Evolutionary conservation across 176 grass and related monocot genomes (phyloP).

Genomic region (Musa troglodytarum): DNA sequence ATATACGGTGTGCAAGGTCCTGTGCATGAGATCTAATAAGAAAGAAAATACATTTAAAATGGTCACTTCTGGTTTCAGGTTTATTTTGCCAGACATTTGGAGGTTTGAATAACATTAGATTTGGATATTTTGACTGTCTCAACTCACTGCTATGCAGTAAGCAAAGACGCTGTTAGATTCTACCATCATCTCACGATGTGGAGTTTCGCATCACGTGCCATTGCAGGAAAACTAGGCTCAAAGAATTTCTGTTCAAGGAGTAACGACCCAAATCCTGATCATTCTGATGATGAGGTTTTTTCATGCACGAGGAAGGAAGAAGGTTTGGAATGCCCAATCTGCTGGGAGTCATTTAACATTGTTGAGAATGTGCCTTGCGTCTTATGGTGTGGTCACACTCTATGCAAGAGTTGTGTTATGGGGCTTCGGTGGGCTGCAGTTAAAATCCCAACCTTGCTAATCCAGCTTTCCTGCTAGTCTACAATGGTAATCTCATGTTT

Average conservation of each 20-base stretch:
- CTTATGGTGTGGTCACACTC: conserved; percentile 76
- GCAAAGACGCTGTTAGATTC: not conserved
- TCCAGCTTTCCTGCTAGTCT: conserved; percentile 63
- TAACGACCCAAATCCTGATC: conserved; percentile 27
- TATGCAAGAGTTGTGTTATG: conserved; percentile 85
- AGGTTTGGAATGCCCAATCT: conserved; percentile 82
- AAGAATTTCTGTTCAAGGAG: conserved; percentile 9
- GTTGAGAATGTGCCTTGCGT: conserved; percentile 77
- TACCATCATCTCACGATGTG: conserved; percentile 26
- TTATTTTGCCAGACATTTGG: not conserved
- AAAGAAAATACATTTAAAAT: not conserved
- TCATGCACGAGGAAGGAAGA: conserved; percentile 62
- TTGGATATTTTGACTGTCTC: not conserved
- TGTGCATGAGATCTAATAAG: not conserved
- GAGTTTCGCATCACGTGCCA: conserved; percentile 36
- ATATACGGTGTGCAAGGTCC: not conserved
- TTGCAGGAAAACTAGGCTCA: conserved; percentile 28
- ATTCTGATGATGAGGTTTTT: conserved; percentile 63
- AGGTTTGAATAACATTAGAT: not conserved
- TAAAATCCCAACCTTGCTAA: conserved; percentile 51
- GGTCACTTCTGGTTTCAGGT: not conserved
- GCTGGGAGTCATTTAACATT: conserved; percentile 87
- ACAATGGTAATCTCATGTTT: conserved; percentile 65
- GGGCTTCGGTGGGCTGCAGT: conserved; percentile 65
- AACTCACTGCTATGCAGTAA: not conserved